These are phyloP conservation scores for Pharus latifolius DNA, from an alignment of 176 grass and related monocot species.

Conservation along the genomic window DNA sequence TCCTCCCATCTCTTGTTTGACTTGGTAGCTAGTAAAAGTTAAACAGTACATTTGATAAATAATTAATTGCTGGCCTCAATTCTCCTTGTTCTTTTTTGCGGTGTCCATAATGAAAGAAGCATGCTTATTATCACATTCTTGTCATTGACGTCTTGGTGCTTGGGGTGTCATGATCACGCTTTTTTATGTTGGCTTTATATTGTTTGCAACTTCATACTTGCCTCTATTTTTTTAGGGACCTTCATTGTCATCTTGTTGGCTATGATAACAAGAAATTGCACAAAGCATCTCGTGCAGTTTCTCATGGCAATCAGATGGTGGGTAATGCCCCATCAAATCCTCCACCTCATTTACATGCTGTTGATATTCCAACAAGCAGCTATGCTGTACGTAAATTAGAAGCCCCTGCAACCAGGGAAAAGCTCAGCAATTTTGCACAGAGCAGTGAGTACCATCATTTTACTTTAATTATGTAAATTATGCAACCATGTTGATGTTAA, in stretches of 20 bases:
- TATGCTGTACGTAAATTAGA: slow-evolving; percentile 4
- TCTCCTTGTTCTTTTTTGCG: too few species aligned
- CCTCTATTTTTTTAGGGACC: slow-evolving; percentile 39
- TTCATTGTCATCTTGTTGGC: slow-evolving; percentile 76
- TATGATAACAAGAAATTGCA: slow-evolving; percentile 75
- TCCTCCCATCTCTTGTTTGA: neutral
- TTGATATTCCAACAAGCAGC: slow-evolving; percentile 38
- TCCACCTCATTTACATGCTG: slow-evolving; percentile 2
- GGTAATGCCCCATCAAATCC: slow-evolving; percentile 1
- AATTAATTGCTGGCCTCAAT: neutral
- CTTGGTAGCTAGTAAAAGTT: neutral
- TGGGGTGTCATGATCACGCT: neutral
- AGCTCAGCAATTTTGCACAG: neutral
- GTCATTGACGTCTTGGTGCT: slow-evolving; percentile 11
- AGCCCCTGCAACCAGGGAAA: slow-evolving; percentile 1
- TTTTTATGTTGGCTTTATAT: slow-evolving; percentile 5
- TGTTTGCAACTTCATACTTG: neutral
- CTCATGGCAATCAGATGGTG: slow-evolving; percentile 16
- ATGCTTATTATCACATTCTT: neutral
- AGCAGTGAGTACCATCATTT: slow-evolving; percentile 20
- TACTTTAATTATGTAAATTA: slow-evolving; percentile 5
- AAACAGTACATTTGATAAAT: neutral
- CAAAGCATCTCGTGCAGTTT: slow-evolving; percentile 38
- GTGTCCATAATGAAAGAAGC: too few species aligned
- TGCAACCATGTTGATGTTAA: slow-evolving; percentile 22